Percentiles rank a stretch among this genome's conserved stretches.
These are phyloP conservation scores for Aspergillus sp. DNA, from an alignment of 2,329 filamentous ascomycete genomes.

Conservation along the genomic window DNA sequence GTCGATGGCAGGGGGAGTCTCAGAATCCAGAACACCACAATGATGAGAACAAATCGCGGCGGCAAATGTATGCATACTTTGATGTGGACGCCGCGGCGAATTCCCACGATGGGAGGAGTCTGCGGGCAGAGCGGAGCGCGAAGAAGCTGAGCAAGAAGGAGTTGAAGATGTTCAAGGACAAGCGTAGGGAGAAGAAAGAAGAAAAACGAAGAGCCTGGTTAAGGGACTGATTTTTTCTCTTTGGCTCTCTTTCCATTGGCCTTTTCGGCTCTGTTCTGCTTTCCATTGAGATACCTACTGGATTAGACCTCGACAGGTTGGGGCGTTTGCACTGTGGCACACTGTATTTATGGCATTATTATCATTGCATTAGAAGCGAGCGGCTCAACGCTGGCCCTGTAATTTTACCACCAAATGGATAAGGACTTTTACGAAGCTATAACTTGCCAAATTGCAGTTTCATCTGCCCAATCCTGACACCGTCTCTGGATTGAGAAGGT, in stretches of 20 bases:
- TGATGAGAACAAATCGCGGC: constrained; percentile 80
- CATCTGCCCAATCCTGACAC: constrained; percentile 34
- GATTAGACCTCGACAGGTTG: constrained; percentile 7
- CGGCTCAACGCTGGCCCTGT: neutral
- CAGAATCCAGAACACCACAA: constrained; percentile 73
- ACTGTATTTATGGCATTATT: constrained; percentile 7
- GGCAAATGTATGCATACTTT: constrained; percentile 94
- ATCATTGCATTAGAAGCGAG: constrained; percentile 7
- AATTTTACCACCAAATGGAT: neutral
- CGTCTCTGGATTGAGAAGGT: constrained; percentile 10
- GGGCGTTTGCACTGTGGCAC: neutral
- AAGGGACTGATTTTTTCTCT: constrained; percentile 61
- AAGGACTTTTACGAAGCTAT: neutral
- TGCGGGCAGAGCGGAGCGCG: constrained; percentile 84
- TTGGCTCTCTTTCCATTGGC: neutral
- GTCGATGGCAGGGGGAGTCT: constrained; percentile 70
- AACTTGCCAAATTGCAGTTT: constrained; percentile 1
- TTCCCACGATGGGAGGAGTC: constrained; percentile 80
- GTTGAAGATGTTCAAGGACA: constrained; percentile 88
- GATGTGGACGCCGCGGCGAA: constrained; percentile 94
- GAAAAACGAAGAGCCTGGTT: constrained; percentile 93
- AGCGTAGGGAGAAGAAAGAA: constrained; percentile 84
- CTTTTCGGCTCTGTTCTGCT: neutral
- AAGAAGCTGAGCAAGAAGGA: constrained; percentile 85
- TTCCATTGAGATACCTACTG: constrained; percentile 10